Evolutionary conservation across 2,329 filamentous ascomycete genomes (phyloP).

Genomic region (Samsoniella hepiali): DNA sequence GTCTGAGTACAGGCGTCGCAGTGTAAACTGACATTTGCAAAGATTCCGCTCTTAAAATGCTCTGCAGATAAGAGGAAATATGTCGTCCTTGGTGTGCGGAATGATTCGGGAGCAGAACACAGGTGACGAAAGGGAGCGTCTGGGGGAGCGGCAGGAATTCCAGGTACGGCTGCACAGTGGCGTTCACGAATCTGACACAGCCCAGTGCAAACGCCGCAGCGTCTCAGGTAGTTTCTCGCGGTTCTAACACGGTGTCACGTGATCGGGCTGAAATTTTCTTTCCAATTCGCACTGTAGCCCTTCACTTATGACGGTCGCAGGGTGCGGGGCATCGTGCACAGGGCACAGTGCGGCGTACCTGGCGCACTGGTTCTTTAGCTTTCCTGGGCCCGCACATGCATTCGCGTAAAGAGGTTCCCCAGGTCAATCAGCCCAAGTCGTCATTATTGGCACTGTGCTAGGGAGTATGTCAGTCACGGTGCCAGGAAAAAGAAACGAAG

Average conservation of each 20-base stretch:
- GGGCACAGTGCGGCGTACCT: slow-evolving; percentile 16
- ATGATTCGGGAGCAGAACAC: neutral
- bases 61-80: neutral
- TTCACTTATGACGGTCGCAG: neutral
- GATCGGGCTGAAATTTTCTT: slow-evolving; percentile 20
- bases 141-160: neutral
- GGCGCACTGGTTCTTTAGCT: slow-evolving; percentile 20
- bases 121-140: neutral
- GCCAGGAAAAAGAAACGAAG: slow-evolving; percentile 25
- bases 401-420: slow-evolving; percentile 33
- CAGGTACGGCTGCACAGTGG: slow-evolving; percentile 6
- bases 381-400: slow-evolving; percentile 28
- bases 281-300: slow-evolving; percentile 22
- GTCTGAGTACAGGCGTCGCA: slow-evolving; percentile 5
- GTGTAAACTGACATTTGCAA: slow-evolving; percentile 8
- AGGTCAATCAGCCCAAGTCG: slow-evolving; percentile 7
- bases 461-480: slow-evolving; percentile 24
- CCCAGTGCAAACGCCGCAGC: slow-evolving; percentile 23
- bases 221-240: slow-evolving; percentile 21
- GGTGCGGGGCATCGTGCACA: neutral
- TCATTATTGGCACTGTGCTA: slow-evolving; percentile 30
- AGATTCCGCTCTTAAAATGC: neutral
- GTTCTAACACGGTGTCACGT: slow-evolving; percentile 36
- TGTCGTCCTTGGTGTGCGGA: neutral
- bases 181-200: neutral